Evolutionary conservation across 2,329 filamentous ascomycete species (phyloP).

Genomic region (Harringtonia aguacate): DNA sequence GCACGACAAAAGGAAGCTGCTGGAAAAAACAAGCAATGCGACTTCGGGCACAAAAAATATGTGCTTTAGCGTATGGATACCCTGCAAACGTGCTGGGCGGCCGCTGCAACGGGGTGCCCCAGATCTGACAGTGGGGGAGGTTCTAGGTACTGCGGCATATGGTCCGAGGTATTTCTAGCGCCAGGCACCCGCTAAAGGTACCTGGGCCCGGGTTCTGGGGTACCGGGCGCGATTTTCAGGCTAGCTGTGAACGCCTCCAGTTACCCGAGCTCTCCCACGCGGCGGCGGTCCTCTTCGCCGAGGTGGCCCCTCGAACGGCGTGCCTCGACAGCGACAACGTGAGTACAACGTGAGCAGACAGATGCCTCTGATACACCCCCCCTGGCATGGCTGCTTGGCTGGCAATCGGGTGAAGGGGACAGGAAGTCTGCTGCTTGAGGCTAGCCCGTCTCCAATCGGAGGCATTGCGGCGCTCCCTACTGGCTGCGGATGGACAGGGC

Average conservation of each 20-base stretch:
- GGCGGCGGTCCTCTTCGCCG: conserved; percentile 9
- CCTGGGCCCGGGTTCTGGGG: background rate
- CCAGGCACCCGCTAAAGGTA: background rate
- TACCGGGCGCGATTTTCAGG: conserved; percentile 5
- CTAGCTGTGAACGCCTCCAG: conserved; percentile 11
- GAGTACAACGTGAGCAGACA: background rate
- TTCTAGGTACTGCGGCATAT: too few relatives aligned
- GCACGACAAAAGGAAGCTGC: too few relatives aligned
- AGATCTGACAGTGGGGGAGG: background rate
- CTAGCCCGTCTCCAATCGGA: background rate
- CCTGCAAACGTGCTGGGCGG: too few relatives aligned
- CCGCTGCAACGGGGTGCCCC: too few relatives aligned
- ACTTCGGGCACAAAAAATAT: too few relatives aligned
- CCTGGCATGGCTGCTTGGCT: too few relatives aligned
- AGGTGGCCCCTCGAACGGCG: conserved; percentile 5
- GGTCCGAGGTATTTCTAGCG: background rate
- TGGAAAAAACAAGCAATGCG: too few relatives aligned
- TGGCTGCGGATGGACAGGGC: too few relatives aligned
- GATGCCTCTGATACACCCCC: too few relatives aligned
- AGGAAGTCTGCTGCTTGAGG: background rate
- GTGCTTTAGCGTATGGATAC: too few relatives aligned
- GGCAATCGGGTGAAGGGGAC: conserved; percentile 1
- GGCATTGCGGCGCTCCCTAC: too few relatives aligned
- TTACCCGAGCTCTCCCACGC: conserved; percentile 9
- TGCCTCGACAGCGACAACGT: too few relatives aligned